Percentiles rank a stretch among this genome's conserved stretches.
phyloP scores from a whole-genome alignment of 441 rosid genomes.

The Hura crepitans region DNA sequence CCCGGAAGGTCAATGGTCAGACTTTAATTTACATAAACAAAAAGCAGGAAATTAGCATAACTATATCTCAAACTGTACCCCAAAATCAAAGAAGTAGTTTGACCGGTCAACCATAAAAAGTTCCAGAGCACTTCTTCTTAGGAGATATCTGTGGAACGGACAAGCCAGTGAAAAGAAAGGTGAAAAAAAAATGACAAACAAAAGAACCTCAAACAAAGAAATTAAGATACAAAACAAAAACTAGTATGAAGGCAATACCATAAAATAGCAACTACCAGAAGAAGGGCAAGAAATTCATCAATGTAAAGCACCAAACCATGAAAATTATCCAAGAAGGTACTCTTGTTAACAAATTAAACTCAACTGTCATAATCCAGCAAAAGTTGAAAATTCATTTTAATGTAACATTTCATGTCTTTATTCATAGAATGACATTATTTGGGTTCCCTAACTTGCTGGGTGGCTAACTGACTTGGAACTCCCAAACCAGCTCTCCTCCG shows the following conservation, averaged over 20 bases:
- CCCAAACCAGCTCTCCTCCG: neutral
- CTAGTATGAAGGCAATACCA: neutral
- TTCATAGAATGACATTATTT: neutral
- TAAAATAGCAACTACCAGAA: neutral
- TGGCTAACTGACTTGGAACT: no score
- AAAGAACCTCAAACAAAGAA: constrained; percentile 22
- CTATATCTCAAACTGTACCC: constrained; percentile 46
- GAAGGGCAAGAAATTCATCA: neutral
- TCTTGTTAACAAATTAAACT: neutral
- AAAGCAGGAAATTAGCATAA: constrained; percentile 11
- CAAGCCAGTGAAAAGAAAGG: neutral
- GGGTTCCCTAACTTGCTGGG: no score
- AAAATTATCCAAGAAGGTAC: neutral
- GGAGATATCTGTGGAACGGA: constrained; percentile 59
- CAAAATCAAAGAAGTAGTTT: constrained; percentile 96
- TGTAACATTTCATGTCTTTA: no score
- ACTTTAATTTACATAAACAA: constrained; percentile 10
- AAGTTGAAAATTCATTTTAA: neutral
- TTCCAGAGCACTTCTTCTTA: constrained; percentile 98
- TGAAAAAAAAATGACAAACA: constrained; percentile 8
- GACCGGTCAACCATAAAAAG: constrained; percentile 97
- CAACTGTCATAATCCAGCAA: neutral
- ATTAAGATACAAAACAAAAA: constrained; percentile 5
- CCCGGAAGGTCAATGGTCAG: constrained; percentile 8
- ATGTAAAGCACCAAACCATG: neutral